These are phyloP conservation scores for Lepiota brunneoincarnata DNA, from an alignment of 768 basidiomycete genomes.

Conservation along the genomic window DNA sequence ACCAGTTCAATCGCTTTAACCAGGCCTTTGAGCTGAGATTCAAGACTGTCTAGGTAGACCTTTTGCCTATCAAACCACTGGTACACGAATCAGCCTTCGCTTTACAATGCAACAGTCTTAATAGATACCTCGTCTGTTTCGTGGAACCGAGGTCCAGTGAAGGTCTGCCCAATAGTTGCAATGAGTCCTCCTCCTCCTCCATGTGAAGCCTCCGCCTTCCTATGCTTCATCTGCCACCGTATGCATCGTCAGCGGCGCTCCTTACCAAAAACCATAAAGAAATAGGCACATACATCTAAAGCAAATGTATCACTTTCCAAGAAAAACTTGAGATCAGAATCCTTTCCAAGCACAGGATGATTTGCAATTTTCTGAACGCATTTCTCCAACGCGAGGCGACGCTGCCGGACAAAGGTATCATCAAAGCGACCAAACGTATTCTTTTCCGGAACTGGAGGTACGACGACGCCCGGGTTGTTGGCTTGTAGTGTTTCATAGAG, in stretches of 20 bases:
- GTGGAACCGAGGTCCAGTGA: slow-evolving; percentile 78
- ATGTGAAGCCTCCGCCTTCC: slow-evolving; percentile 72
- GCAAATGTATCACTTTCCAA: slow-evolving; percentile 91
- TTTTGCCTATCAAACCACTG: slow-evolving; percentile 94
- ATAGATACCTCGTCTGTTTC: slow-evolving; percentile 78
- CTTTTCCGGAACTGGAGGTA: slow-evolving; percentile 96
- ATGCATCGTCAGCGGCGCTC: not conserved
- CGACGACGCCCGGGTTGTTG: slow-evolving; percentile 96
- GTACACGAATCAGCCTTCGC: slow-evolving; percentile 6
- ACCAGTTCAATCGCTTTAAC: slow-evolving; percentile 85
- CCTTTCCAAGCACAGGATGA: slow-evolving; percentile 87
- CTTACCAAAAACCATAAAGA: not conserved
- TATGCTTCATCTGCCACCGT: slow-evolving; percentile 73
- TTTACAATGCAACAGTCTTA: not conserved
- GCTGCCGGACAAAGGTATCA: slow-evolving; percentile 85
- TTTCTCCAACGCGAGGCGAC: slow-evolving; percentile 80
- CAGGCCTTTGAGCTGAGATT: slow-evolving; percentile 82
- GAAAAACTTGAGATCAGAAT: slow-evolving; percentile 85
- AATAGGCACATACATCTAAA: slow-evolving; percentile 65
- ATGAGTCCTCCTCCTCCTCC: slow-evolving; percentile 83
- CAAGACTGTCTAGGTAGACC: slow-evolving; percentile 81
- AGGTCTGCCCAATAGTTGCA: slow-evolving; percentile 76
- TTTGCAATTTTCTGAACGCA: slow-evolving; percentile 92
- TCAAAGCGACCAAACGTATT: slow-evolving; percentile 92
- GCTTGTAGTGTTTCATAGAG: slow-evolving; percentile 81